Percentiles rank a stretch among this genome's conserved stretches.
These are phyloP conservation scores for Carex arenaria DNA, from an alignment of 202 grass and related monocot species.

Conservation along the genomic window DNA sequence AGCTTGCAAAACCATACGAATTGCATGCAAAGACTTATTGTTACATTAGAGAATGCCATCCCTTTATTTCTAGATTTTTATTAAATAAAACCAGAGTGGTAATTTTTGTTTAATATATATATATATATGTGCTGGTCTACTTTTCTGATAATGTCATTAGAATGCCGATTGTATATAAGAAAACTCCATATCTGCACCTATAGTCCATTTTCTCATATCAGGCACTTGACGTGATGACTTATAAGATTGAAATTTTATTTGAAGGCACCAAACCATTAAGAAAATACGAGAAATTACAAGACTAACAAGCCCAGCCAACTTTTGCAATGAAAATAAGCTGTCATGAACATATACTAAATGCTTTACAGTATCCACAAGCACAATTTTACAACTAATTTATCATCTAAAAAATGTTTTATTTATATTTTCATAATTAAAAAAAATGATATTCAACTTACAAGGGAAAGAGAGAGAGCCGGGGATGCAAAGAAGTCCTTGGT, in stretches of 20 bases:
- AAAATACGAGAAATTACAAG: neutral
- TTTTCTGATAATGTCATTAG: neutral
- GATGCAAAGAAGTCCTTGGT: constrained; percentile 74
- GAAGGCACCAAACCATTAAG: neutral
- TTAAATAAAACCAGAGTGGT: neutral
- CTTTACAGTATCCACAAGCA: neutral
- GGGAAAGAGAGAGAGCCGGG: constrained; percentile 80
- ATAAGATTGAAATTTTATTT: neutral
- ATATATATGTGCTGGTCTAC: neutral
- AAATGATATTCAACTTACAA: constrained; percentile 36
- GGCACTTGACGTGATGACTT: neutral
- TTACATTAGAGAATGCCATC: neutral
- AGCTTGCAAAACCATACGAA: neutral
- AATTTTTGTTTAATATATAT: neutral
- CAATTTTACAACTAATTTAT: neutral
- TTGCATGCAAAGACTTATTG: neutral
- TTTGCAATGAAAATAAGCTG: neutral
- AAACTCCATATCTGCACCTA: neutral
- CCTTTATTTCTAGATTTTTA: neutral
- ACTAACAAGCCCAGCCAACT: neutral
- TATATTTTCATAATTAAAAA: neutral
- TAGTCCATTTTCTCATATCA: neutral
- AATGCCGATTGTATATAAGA: neutral
- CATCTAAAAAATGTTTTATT: neutral
- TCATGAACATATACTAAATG: neutral